phyloP scores from a whole-genome alignment of 2,329 filamentous ascomycete genomes.

The Aspergillus caelatus region DNA sequence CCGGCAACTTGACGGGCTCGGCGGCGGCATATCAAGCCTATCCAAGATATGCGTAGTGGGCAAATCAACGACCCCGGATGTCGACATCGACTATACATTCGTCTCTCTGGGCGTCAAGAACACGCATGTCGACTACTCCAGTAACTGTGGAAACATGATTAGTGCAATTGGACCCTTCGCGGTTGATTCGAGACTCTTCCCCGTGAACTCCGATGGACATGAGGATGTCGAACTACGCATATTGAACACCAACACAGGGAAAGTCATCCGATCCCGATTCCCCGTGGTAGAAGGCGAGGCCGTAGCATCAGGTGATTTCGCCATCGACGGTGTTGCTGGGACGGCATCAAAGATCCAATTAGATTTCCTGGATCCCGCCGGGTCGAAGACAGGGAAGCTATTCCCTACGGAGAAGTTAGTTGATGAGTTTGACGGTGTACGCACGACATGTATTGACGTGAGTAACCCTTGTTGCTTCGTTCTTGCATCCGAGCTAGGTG shows the following conservation, averaged over 20 bases:
- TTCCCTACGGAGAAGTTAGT: constrained; percentile 62
- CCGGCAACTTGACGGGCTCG: constrained; percentile 72
- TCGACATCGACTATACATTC: constrained; percentile 72
- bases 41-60: constrained; percentile 72
- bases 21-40: constrained; percentile 68
- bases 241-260: constrained; percentile 72
- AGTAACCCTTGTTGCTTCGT: constrained; percentile 68
- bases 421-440: constrained; percentile 55
- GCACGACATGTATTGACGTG: constrained; percentile 64
- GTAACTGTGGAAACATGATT: constrained; percentile 78
- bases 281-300: constrained; percentile 53
- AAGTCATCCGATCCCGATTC: constrained; percentile 64
- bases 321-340: constrained; percentile 67
- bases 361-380: constrained; percentile 64
- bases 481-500: constrained; percentile 54
- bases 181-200: constrained; percentile 57
- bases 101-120: constrained; percentile 68
- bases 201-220: constrained; percentile 25
- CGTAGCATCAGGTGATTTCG: constrained; percentile 56
- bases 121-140: constrained; percentile 63
- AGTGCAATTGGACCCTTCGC: constrained; percentile 68
- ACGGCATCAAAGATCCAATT: constrained; percentile 60
- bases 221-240: constrained; percentile 56
- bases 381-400: constrained; percentile 65
- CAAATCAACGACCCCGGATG: constrained; percentile 50